phyloP scores from a whole-genome alignment of 345 rosid species.

The Sonneratia alba region DNA sequence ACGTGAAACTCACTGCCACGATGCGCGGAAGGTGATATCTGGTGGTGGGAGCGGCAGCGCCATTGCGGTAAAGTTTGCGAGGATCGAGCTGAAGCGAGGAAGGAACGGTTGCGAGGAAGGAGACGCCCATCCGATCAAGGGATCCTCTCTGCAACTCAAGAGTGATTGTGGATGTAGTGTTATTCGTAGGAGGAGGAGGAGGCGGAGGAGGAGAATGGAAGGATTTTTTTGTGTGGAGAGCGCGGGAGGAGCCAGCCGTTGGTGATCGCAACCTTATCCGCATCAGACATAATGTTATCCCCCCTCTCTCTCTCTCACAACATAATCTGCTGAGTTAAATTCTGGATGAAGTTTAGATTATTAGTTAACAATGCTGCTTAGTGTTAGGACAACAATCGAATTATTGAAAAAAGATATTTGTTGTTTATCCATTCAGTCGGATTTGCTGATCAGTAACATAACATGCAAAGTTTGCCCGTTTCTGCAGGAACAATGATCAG shows the following conservation, averaged over 20 bases:
- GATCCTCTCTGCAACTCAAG: not conserved
- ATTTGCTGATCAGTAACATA: too few species aligned
- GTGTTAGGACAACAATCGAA: too few species aligned
- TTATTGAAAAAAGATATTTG: too few species aligned
- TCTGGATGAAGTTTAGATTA: too few species aligned
- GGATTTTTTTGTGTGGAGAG: not conserved
- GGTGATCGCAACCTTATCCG: not conserved
- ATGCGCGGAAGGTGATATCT: conserved; percentile 13
- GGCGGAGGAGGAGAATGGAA: not conserved
- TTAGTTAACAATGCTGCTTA: too few species aligned
- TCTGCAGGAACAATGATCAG: too few species aligned
- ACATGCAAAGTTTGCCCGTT: too few species aligned
- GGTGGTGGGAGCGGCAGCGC: conserved; percentile 9
- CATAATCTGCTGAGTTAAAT: too few species aligned
- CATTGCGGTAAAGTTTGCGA: conserved; percentile 17
- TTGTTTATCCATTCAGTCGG: too few species aligned
- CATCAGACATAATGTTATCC: not conserved
- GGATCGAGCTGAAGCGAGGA: conserved; percentile 15
- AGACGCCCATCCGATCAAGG: conserved; percentile 23
- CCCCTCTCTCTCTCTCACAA: too few species aligned
- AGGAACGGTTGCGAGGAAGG: conserved; percentile 54
- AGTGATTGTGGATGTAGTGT: not conserved
- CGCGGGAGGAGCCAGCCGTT: not conserved
- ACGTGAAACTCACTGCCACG: conserved; percentile 4
- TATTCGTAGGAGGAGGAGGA: not conserved